phyloP scores from a whole-genome alignment of 208 protist genomes.

The Leishmania tropica region DNA sequence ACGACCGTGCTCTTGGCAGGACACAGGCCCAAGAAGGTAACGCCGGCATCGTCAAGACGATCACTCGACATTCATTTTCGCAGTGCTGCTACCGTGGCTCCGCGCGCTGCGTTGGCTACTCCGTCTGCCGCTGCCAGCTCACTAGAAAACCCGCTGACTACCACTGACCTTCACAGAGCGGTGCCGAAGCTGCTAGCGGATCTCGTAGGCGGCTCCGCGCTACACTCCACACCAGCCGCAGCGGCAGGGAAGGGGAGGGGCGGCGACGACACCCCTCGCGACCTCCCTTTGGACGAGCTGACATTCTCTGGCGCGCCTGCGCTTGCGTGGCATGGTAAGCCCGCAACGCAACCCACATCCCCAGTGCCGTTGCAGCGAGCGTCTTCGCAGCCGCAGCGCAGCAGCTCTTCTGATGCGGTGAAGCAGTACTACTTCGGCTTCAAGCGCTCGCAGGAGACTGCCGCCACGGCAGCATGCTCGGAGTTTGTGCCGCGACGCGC shows the following conservation, averaged over 20 bases:
- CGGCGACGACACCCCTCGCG: background rate
- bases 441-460: background rate
- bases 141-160: background rate
- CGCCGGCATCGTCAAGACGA: background rate
- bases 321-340: background rate
- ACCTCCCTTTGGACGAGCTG: background rate
- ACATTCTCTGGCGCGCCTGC: background rate
- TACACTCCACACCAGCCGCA: background rate
- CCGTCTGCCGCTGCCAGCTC: background rate
- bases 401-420: background rate
- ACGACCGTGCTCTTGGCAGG: background rate
- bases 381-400: background rate
- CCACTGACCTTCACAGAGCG: background rate
- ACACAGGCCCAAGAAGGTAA: background rate
- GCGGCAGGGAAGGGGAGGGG: background rate
- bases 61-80: background rate
- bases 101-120: background rate
- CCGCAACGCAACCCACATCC: background rate
- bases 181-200: background rate
- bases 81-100: background rate
- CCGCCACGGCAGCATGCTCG: background rate
- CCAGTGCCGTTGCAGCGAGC: background rate
- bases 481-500: background rate
- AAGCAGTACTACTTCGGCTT: constrained; percentile 8
- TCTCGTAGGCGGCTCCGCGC: background rate